Evolutionary conservation across 192 early-diverging fungal species (phyloP).

Genomic region (Hyaloraphidium curvatum): DNA sequence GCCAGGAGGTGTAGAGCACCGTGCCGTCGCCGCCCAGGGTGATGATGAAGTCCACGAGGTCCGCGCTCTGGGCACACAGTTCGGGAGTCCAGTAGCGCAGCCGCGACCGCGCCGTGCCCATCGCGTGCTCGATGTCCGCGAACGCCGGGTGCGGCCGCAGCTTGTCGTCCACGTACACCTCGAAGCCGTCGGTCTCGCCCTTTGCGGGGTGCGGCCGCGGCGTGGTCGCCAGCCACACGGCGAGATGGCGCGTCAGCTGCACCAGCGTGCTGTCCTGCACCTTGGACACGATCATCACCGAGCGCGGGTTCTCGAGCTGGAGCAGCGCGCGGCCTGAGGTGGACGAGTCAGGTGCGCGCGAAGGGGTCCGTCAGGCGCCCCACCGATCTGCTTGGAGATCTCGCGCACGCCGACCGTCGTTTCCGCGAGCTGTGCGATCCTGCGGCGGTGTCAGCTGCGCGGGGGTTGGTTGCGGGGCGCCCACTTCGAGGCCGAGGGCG

Average conservation of each 20-base stretch:
- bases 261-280: conserved; percentile 44
- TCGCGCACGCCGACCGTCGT: conserved; percentile 48
- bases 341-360: conserved; percentile 4
- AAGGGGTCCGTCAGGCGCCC: conserved; percentile 8
- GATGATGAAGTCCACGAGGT: conserved; percentile 71
- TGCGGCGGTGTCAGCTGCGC: no score
- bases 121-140: conserved; percentile 23
- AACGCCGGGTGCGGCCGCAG: conserved; percentile 36
- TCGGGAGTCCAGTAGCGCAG: conserved; percentile 58
- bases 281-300: conserved; percentile 62
- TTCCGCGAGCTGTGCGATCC: conserved; percentile 37
- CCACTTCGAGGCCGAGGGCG: no score
- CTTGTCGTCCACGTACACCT: conserved; percentile 39
- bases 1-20: conserved; percentile 78
- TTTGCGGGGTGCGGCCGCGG: neutral
- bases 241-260: conserved; percentile 43
- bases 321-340: conserved; percentile 23
- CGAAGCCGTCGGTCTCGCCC: neutral
- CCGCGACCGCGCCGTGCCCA: conserved; percentile 20
- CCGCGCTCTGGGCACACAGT: conserved; percentile 39
- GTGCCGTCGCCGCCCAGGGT: conserved; percentile 96
- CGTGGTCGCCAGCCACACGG: conserved; percentile 34
- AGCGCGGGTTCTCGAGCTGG: conserved; percentile 17
- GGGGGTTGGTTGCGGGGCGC: no score
- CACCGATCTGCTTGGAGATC: conserved; percentile 49